Evolutionary conservation across 495 filamentous ascomycete species (phyloP).

Genomic region (Penicillium fimorum): DNA sequence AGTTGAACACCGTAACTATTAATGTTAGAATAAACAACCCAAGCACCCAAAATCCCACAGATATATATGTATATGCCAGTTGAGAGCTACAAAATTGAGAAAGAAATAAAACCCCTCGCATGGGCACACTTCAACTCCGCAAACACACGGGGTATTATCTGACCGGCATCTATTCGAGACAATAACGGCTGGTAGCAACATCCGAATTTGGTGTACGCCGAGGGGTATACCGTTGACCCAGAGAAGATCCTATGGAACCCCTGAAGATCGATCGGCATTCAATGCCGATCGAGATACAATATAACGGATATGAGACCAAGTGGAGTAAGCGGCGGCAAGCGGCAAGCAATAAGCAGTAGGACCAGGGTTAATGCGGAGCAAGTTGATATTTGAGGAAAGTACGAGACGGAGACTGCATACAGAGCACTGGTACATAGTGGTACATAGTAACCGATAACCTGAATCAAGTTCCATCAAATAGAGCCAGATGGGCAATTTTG

Average conservation of each 20-base stretch:
- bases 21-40: not conserved
- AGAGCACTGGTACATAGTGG: not conserved
- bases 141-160: not conserved
- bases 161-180: not conserved
- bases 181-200: not conserved
- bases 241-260: constrained; percentile 11
- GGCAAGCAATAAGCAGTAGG: not conserved
- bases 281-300: constrained; percentile 8
- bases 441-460: not conserved
- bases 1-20: not conserved
- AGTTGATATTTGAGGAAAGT: not conserved
- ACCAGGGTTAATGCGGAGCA: not conserved
- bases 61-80: not conserved
- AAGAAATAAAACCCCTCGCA: not conserved
- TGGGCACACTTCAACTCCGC: not conserved
- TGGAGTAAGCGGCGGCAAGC: constrained; percentile 3
- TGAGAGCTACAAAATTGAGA: not conserved
- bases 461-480: not conserved
- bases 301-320: constrained; percentile 7
- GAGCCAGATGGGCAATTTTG: not conserved
- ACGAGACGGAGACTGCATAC: not conserved
- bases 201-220: not conserved
- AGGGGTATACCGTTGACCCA: constrained; percentile 1
- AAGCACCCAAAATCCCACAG: not conserved
- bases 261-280: constrained; percentile 15